Percentiles rank a stretch among this genome's conserved stretches.
Evolutionary conservation across 306 rosid genomes (phyloP).

Genomic region (Lablab purpureus): DNA sequence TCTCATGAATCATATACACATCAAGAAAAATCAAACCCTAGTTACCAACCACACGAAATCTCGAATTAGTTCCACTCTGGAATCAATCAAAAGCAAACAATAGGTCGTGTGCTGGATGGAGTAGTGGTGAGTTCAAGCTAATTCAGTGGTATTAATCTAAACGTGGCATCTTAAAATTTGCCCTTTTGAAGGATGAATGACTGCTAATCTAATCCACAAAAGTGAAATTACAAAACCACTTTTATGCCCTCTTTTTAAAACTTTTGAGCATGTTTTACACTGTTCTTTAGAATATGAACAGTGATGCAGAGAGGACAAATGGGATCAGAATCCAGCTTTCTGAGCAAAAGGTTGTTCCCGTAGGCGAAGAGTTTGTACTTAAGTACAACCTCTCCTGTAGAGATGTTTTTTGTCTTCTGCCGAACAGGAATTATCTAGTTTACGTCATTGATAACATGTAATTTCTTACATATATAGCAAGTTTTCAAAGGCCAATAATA

Average conservation of each 20-base stretch:
- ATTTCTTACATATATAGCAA: slow-evolving; percentile 1
- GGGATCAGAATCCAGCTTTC: slow-evolving; percentile 29
- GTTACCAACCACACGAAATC: neutral
- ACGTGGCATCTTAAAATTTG: neutral
- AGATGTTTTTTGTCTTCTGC: slow-evolving; percentile 28
- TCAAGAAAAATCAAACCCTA: too few relatives aligned
- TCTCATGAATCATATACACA: too few relatives aligned
- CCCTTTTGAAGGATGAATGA: neutral
- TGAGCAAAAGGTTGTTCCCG: slow-evolving; percentile 29
- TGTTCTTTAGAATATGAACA: slow-evolving; percentile 22
- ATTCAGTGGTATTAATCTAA: neutral
- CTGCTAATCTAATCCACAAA: neutral
- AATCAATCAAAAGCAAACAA: neutral
- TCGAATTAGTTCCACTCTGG: neutral
- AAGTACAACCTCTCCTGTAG: slow-evolving; percentile 15
- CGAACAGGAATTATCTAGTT: slow-evolving; percentile 21
- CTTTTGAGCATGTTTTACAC: slow-evolving; percentile 32
- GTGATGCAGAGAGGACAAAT: slow-evolving; percentile 24
- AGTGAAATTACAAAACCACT: slow-evolving; percentile 11
- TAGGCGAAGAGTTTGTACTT: neutral
- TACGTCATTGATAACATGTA: neutral
- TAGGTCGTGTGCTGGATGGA: neutral
- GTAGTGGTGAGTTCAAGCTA: neutral
- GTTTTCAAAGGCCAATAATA: neutral
- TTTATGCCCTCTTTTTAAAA: neutral